Evolutionary conservation across 2,329 filamentous ascomycete species (phyloP).

Genomic region (Byssochlamys sp.): DNA sequence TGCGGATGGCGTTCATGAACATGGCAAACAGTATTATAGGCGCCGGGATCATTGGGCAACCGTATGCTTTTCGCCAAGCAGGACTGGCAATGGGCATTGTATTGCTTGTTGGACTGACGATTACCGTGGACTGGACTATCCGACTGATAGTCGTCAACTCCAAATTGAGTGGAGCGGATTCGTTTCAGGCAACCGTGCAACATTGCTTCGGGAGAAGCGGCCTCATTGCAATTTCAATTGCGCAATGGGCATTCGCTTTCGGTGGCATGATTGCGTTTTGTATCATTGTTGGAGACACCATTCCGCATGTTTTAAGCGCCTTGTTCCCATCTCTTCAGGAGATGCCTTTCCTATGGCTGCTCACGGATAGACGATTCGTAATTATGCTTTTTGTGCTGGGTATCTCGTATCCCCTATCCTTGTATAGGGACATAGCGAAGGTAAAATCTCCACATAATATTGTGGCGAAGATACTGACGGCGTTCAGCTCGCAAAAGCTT

Average conservation of each 20-base stretch:
- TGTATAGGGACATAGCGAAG: slow-evolving; percentile 96
- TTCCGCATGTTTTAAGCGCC: slow-evolving; percentile 77
- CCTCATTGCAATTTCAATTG: slow-evolving; percentile 77
- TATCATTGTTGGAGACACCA: slow-evolving; percentile 92
- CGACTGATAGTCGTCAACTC: slow-evolving; percentile 93
- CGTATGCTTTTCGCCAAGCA: slow-evolving; percentile 90
- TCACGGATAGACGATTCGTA: slow-evolving; percentile 70
- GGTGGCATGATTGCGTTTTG: slow-evolving; percentile 98
- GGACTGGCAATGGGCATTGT: slow-evolving; percentile 71
- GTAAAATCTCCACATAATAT: slow-evolving; percentile 37
- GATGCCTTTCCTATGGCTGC: slow-evolving; percentile 67
- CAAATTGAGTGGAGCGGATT: slow-evolving; percentile 86
- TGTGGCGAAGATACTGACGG: slow-evolving; percentile 20
- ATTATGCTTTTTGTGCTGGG: slow-evolving; percentile 82
- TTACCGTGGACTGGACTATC: slow-evolving; percentile 94
- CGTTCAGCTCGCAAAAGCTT: slow-evolving; percentile 79
- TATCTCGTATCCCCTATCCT: slow-evolving; percentile 78
- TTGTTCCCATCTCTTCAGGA: slow-evolving; percentile 66
- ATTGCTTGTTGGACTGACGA: slow-evolving; percentile 67
- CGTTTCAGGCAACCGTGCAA: slow-evolving; percentile 91
- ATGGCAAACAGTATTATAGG: slow-evolving; percentile 98
- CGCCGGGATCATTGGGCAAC: slow-evolving; percentile 67
- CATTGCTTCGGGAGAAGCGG: slow-evolving; percentile 86
- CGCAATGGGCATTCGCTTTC: slow-evolving; percentile 97
- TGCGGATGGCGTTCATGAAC: slow-evolving; percentile 92